A percentile compares a stretch with the other conserved stretches of the same genome.
Conservation (phyloP, 139 green algal genomes). For the Ettlia oleoabundans region DNA sequence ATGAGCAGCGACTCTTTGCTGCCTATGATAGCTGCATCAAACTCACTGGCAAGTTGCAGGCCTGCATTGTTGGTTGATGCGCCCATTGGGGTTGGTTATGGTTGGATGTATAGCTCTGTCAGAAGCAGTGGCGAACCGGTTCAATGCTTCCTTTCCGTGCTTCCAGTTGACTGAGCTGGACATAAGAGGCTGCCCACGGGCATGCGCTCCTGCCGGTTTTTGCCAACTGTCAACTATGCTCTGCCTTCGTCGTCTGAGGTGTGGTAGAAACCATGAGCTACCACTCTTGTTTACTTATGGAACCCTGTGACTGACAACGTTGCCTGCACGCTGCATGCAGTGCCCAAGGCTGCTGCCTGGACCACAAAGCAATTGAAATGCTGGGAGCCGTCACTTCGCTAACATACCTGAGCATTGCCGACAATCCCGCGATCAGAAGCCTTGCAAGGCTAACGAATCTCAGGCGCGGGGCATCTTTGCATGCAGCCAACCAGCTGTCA, state of each 20-base stretch:
- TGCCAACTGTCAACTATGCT: neutral
- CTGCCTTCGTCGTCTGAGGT: neutral
- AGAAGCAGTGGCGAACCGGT: neutral
- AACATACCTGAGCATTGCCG: neutral
- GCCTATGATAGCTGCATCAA: neutral
- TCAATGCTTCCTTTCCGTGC: too few relatives aligned
- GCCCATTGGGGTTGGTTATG: too few relatives aligned
- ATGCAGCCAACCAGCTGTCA: too few relatives aligned
- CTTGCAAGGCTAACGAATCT: neutral
- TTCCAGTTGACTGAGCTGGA: neutral
- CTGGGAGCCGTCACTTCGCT: neutral
- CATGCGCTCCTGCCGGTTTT: neutral
- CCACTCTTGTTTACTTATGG: too few relatives aligned
- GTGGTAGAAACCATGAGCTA: too few relatives aligned
- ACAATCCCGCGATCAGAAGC: neutral
- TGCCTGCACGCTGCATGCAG: too few relatives aligned
- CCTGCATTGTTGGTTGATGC: too few relatives aligned
- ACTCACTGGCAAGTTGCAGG: too few relatives aligned
- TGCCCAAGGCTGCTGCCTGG: neutral
- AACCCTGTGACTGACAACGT: too few relatives aligned
- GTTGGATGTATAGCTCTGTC: too few relatives aligned
- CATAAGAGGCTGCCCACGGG: neutral
- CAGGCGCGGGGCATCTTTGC: too few relatives aligned
- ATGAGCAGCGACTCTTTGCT: slow-evolving; percentile 11
- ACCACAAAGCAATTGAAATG: neutral